phyloP scores from a whole-genome alignment of 495 filamentous ascomycete species.

The Podospora pseudocomata region DNA sequence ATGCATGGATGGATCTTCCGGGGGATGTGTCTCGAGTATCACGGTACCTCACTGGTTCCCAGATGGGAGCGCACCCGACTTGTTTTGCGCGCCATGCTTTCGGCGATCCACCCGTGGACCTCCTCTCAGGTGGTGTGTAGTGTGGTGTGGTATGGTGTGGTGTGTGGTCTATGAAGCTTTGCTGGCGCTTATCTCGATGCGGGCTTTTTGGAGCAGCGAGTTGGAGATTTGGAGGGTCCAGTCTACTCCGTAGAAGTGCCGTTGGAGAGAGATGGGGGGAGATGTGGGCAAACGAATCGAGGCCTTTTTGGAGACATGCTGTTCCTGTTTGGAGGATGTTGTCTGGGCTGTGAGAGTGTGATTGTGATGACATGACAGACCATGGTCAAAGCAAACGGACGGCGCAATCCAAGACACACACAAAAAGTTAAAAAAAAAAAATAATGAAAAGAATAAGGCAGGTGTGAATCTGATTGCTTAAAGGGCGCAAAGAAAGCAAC shows the following conservation, averaged over 20 bases:
- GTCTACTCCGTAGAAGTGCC: background rate
- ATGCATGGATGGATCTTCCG: constrained; percentile 25
- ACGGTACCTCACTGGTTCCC: constrained; percentile 16
- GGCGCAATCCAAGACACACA: background rate
- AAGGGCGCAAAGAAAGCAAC: background rate
- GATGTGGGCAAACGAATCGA: background rate
- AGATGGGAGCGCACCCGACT: constrained; percentile 21
- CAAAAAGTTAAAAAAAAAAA: background rate
- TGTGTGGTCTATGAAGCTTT: background rate
- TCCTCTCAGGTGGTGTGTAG: background rate
- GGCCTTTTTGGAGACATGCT: background rate
- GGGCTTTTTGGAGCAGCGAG: too few relatives aligned
- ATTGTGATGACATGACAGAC: background rate
- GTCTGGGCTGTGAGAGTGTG: background rate
- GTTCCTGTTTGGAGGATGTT: too few relatives aligned
- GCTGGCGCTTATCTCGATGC: background rate
- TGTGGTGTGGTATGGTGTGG: background rate
- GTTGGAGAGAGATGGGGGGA: background rate
- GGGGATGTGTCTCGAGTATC: constrained; percentile 24
- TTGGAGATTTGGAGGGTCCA: background rate
- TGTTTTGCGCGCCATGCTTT: constrained; percentile 13
- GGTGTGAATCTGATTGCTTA: background rate
- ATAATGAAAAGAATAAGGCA: background rate
- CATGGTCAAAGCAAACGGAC: background rate
- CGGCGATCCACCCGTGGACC: constrained; percentile 16